phyloP scores from a whole-genome alignment of 2,329 filamentous ascomycete species.

The Magnaporthales sp. region DNA sequence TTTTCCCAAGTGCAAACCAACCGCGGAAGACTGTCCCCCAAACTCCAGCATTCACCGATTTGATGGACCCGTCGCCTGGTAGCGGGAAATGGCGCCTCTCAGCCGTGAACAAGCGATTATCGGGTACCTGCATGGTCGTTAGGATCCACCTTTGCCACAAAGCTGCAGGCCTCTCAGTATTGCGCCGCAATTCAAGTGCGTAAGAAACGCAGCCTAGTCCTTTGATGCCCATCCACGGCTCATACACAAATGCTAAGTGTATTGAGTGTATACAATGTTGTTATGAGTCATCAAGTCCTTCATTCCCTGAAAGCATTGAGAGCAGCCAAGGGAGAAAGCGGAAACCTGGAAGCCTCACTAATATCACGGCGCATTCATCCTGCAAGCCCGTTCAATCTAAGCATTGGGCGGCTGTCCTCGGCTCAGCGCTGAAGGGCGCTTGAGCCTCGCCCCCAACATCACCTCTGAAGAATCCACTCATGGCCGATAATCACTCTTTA shows the following conservation, averaged over 20 bases:
- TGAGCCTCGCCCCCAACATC: not conserved
- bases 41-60: not conserved
- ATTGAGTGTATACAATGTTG: not conserved
- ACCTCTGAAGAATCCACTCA: not conserved
- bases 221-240: not conserved
- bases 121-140: not conserved
- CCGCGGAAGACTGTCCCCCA: not conserved
- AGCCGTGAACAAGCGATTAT: not conserved
- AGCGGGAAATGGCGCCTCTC: not conserved
- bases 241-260: not conserved
- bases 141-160: not conserved
- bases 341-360: not conserved
- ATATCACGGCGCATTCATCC: not conserved
- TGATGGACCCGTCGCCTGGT: not conserved
- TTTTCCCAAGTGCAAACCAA: not conserved
- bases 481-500: constrained; percentile 22
- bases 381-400: not conserved
- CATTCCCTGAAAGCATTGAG: not conserved
- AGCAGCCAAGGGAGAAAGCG: not conserved
- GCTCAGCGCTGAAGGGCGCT: not conserved
- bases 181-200: not conserved
- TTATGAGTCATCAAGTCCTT: not conserved
- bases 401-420: not conserved
- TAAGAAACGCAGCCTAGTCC: not conserved
- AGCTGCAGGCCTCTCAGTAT: not conserved